These are phyloP conservation scores for Talaromyces islandicus DNA, from an alignment of 2,329 filamentous ascomycete species.

Conservation along the genomic window DNA sequence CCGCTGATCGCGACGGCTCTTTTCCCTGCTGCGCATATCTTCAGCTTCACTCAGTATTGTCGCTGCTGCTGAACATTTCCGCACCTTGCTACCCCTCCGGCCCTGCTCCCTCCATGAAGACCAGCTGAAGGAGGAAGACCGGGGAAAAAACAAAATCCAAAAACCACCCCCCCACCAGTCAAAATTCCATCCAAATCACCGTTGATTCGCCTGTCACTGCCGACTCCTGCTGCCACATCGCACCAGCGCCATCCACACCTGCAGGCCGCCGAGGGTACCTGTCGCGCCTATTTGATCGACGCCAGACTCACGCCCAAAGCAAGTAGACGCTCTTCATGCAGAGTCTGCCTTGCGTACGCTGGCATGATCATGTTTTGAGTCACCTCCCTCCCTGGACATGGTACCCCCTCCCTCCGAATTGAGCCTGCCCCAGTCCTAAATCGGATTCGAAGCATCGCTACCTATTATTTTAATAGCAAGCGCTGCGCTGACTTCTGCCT, in stretches of 20 bases:
- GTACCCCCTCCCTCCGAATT: constrained; percentile 18
- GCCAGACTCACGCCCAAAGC: constrained; percentile 8
- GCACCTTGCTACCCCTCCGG: constrained; percentile 1
- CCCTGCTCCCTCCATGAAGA: constrained; percentile 6
- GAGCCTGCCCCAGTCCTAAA: constrained; percentile 18
- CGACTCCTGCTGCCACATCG: constrained; percentile 6
- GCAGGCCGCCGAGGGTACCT: constrained; percentile 8
- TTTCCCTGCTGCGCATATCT: constrained; percentile 1
- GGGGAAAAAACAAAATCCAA: background rate
- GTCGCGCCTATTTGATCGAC: constrained; percentile 12
- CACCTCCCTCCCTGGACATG: constrained; percentile 19
- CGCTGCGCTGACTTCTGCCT: constrained; percentile 5
- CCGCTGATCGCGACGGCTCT: constrained; percentile 3
- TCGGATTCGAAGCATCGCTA: constrained; percentile 22
- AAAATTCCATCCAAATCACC: background rate
- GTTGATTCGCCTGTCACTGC: background rate
- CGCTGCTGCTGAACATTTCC: background rate
- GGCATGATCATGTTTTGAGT: constrained; percentile 18
- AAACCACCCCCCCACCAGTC: no score
- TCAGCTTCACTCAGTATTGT: background rate
- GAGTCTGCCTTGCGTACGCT: constrained; percentile 32
- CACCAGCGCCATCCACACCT: constrained; percentile 9
- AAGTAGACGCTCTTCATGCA: constrained; percentile 12
- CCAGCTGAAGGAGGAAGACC: constrained; percentile 4
- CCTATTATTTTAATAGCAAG: constrained; percentile 16